These are phyloP conservation scores for Tolypocladium ovalisporum DNA, from an alignment of 2,329 filamentous ascomycete species.

Conservation along the genomic window DNA sequence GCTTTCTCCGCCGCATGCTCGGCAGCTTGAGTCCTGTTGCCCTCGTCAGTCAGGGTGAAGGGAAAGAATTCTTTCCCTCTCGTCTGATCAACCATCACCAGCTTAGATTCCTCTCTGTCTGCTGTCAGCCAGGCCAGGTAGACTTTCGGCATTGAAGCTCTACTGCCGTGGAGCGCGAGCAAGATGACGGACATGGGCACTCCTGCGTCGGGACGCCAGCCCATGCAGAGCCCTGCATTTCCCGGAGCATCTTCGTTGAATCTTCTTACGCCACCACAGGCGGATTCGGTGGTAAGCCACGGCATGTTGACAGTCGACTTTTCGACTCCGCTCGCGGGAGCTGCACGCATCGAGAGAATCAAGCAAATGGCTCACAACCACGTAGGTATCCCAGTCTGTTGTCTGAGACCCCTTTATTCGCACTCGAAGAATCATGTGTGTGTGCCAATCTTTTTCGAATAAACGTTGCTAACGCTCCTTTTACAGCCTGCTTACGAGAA, in stretches of 20 bases:
- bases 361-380: slow-evolving; percentile 28
- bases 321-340: slow-evolving; percentile 24
- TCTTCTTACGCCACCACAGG: neutral
- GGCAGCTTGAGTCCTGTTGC: neutral
- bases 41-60: neutral
- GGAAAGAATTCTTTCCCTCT: neutral
- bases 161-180: neutral
- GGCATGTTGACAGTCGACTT: slow-evolving; percentile 28
- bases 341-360: slow-evolving; percentile 22
- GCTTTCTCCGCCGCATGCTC: neutral
- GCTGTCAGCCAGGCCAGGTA: neutral
- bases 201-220: neutral
- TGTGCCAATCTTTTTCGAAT: neutral
- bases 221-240: neutral
- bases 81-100: neutral
- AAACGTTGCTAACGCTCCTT: neutral
- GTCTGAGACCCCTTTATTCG: neutral
- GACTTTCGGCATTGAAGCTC: neutral
- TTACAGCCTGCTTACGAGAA: slow-evolving; percentile 22
- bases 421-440: neutral
- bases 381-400: slow-evolving; percentile 12
- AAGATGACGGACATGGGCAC: neutral
- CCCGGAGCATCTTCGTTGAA: neutral
- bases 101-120: neutral
- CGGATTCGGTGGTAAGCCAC: neutral